Percentiles rank a stretch among this genome's conserved stretches.
These are phyloP conservation scores for Puccinia sorghi DNA, from an alignment of 1,284 basidiomycete genomes.

Conservation along the genomic window DNA sequence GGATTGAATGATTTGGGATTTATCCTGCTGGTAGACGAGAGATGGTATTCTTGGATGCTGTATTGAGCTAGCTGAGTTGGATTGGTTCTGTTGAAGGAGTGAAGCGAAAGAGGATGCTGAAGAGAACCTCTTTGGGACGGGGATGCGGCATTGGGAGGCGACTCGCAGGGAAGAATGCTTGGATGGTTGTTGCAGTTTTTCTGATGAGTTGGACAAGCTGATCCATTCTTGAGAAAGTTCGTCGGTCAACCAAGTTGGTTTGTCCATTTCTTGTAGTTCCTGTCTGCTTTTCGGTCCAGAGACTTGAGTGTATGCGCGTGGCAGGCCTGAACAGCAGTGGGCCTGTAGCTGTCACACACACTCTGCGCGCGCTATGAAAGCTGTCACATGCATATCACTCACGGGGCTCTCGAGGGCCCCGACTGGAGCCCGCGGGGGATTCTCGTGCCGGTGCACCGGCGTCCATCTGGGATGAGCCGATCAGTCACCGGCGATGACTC, in stretches of 20 bases:
- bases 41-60: slow-evolving; percentile 14
- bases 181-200: not conserved
- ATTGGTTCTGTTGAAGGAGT: slow-evolving; percentile 10
- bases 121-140: slow-evolving; percentile 2
- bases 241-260: slow-evolving; percentile 47
- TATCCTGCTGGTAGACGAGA: not conserved
- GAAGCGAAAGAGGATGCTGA: slow-evolving; percentile 10
- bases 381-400: not conserved
- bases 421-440: not conserved
- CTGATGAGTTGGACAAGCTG: slow-evolving; percentile 15
- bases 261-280: not conserved
- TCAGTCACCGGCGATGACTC: too few relatives aligned
- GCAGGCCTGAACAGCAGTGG: not conserved
- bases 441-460: too few relatives aligned
- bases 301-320: not conserved
- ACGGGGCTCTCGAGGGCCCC: not conserved
- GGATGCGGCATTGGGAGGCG: slow-evolving; percentile 7
- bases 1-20: not conserved
- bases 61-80: not conserved
- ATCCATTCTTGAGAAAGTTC: slow-evolving; percentile 50
- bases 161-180: slow-evolving; percentile 12
- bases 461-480: too few relatives aligned
- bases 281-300: not conserved
- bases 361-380: not conserved
- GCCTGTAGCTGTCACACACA: not conserved